These are phyloP conservation scores for Immersiella caudata DNA, from an alignment of 495 filamentous ascomycete genomes.

Conservation along the genomic window DNA sequence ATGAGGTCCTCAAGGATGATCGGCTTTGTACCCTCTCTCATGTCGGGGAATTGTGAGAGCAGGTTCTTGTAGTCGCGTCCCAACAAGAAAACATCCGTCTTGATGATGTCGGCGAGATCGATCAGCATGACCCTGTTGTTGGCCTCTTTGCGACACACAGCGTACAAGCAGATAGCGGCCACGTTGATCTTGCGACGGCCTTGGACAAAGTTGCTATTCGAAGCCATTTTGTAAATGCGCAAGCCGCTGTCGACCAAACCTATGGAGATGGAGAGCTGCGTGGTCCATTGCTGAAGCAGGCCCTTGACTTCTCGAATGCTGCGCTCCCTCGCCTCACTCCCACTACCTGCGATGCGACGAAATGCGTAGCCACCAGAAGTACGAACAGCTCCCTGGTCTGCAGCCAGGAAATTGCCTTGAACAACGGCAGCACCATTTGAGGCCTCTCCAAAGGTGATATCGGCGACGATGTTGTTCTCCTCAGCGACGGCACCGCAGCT, in stretches of 20 bases:
- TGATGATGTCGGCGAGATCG: constrained; percentile 86
- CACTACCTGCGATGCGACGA: constrained; percentile 42
- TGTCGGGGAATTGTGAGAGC: constrained; percentile 64
- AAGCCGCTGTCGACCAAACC: constrained; percentile 63
- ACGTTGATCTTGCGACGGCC: constrained; percentile 85
- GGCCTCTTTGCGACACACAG: constrained; percentile 71
- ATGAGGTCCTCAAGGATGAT: constrained; percentile 86
- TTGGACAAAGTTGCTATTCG: constrained; percentile 79
- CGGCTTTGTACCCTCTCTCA: constrained; percentile 51
- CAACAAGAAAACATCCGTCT: constrained; percentile 89
- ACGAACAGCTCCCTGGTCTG: constrained; percentile 65
- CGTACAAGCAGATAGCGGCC: constrained; percentile 83
- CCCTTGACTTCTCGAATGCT: constrained; percentile 64
- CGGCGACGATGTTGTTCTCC: constrained; percentile 84
- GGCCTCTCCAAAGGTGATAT: constrained; percentile 86
- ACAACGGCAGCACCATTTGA: constrained; percentile 84
- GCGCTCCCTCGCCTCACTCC: constrained; percentile 62
- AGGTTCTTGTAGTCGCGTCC: constrained; percentile 81
- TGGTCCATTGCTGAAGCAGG: constrained; percentile 48
- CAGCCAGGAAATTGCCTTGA: constrained; percentile 83
- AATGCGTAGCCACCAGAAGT: constrained; percentile 47
- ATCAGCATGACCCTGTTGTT: constrained; percentile 79
- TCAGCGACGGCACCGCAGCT: constrained; percentile 81
- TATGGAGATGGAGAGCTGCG: constrained; percentile 59
- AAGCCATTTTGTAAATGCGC: constrained; percentile 76